Evolutionary conservation across 1,284 basidiomycete species (phyloP).

Genomic region (Sphagnurus paluster): DNA sequence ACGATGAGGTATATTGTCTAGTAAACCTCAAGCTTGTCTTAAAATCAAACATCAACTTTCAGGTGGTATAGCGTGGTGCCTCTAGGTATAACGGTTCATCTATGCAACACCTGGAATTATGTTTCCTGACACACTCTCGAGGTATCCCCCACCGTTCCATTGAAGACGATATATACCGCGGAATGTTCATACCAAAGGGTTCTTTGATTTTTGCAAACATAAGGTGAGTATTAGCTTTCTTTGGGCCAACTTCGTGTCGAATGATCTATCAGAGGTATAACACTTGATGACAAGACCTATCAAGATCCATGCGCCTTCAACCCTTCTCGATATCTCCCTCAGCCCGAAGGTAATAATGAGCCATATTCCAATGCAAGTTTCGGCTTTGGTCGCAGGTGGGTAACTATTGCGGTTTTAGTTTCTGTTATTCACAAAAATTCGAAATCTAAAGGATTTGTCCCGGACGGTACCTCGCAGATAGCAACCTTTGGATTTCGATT

Average conservation of each 20-base stretch:
- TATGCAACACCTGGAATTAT: no score
- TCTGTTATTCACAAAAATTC: no score
- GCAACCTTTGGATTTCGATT: constrained; percentile 15
- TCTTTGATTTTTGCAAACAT: constrained; percentile 30
- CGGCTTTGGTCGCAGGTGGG: constrained; percentile 36
- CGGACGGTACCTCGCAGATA: constrained; percentile 12
- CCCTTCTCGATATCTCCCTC: constrained; percentile 35
- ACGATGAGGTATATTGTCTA: no score
- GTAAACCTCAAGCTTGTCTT: no score
- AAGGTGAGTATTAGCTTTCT: no score
- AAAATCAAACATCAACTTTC: no score
- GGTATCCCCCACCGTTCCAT: constrained; percentile 26
- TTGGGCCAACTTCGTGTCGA: no score
- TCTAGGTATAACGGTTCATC: constrained; percentile 11
- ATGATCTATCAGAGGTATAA: constrained; percentile 16
- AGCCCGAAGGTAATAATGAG: constrained; percentile 26
- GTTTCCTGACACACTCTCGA: not conserved
- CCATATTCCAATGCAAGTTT: constrained; percentile 32
- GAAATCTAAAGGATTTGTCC: constrained; percentile 19
- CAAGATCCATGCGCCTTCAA: constrained; percentile 33
- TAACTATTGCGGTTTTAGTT: no score
- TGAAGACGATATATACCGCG: constrained; percentile 32
- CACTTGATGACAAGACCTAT: constrained; percentile 30
- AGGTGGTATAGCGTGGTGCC: constrained; percentile 18
- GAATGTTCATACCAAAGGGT: constrained; percentile 35